Evolutionary conservation across 768 basidiomycete species (phyloP).

Genomic region (Hygrocybe coccinea): DNA sequence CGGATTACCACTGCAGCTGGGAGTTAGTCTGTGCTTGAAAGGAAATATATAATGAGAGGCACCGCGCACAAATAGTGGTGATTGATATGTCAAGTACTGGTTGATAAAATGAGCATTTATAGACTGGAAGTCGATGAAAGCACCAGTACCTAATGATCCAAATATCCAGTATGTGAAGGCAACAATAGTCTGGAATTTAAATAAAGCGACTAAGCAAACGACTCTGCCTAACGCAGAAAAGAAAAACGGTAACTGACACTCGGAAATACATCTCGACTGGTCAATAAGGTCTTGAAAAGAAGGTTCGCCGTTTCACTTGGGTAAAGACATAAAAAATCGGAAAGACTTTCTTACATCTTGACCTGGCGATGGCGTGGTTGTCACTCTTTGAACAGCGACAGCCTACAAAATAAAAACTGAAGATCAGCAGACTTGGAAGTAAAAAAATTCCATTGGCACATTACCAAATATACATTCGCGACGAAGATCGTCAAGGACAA

Average conservation of each 20-base stretch:
- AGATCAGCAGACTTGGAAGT: not conserved
- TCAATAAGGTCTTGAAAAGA: conserved; percentile 23
- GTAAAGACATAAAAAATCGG: no score
- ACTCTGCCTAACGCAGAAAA: not conserved
- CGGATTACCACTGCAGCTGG: conserved; percentile 33
- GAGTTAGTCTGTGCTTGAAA: not conserved
- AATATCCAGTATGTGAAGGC: conserved; percentile 46
- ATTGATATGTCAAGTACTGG: conserved; percentile 40
- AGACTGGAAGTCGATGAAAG: not conserved
- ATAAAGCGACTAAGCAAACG: no score
- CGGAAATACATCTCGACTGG: conserved; percentile 27
- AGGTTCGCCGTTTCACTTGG: not conserved
- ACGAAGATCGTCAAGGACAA: conserved; percentile 33
- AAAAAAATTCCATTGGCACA: conserved; percentile 9
- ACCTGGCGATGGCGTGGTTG: conserved; percentile 13
- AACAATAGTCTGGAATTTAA: conserved; percentile 32
- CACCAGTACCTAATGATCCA: conserved; percentile 35
- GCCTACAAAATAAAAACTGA: conserved; percentile 18
- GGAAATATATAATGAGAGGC: not conserved
- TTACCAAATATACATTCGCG: conserved; percentile 38
- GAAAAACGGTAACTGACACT: conserved; percentile 20
- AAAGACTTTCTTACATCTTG: conserved; percentile 22
- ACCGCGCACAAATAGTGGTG: conserved; percentile 34
- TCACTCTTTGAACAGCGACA: conserved; percentile 28
- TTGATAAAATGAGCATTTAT: not conserved